These are phyloP conservation scores for Penicillium janthinellum DNA, from an alignment of 2,329 filamentous ascomycete genomes.

Conservation along the genomic window DNA sequence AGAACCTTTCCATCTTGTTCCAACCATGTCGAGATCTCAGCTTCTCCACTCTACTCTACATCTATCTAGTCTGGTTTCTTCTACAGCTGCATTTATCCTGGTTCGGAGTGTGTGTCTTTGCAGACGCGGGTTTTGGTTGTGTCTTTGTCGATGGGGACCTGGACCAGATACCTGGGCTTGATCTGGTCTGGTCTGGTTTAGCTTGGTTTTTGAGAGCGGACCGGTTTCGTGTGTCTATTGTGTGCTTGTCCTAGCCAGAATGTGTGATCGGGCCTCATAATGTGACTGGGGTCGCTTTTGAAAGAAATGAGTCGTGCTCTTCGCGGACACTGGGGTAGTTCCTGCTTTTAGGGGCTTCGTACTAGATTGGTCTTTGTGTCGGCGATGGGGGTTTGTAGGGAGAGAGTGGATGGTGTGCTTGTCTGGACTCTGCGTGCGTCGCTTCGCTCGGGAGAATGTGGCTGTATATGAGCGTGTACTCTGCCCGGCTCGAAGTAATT, in stretches of 20 bases:
- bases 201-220: background rate
- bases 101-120: background rate
- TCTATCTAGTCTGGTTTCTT: background rate
- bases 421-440: too few relatives aligned
- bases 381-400: too few relatives aligned
- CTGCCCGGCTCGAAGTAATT: too few relatives aligned
- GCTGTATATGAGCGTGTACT: too few relatives aligned
- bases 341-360: too few relatives aligned
- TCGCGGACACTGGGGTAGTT: too few relatives aligned
- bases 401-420: too few relatives aligned
- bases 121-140: background rate
- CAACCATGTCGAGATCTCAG: background rate
- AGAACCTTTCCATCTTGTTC: background rate
- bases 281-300: background rate
- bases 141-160: background rate
- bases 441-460: too few relatives aligned
- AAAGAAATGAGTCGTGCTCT: too few relatives aligned
- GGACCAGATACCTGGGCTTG: background rate
- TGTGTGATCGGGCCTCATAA: conserved; percentile 6
- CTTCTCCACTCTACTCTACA: background rate
- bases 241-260: conserved; percentile 11
- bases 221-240: background rate
- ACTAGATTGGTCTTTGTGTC: too few relatives aligned
- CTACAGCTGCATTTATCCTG: background rate
- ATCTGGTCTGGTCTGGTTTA: background rate